These are phyloP conservation scores for Plantago ovata DNA, from an alignment of 257 asterid genomes.

Conservation along the genomic window DNA sequence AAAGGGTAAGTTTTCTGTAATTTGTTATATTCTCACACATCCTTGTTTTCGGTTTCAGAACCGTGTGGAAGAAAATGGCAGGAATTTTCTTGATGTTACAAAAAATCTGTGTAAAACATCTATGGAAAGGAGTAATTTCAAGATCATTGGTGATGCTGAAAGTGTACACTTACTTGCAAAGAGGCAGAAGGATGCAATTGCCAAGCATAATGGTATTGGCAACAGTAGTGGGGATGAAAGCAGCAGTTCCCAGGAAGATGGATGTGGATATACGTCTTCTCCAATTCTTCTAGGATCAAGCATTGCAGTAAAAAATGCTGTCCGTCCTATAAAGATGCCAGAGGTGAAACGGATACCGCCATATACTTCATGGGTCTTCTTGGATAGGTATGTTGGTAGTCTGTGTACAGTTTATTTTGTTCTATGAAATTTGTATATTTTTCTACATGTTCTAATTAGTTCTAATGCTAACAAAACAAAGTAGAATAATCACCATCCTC, in stretches of 20 bases:
- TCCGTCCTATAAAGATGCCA: conserved; percentile 77
- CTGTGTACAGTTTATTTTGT: too few relatives aligned
- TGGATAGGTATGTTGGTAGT: conserved; percentile 63
- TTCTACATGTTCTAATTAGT: too few relatives aligned
- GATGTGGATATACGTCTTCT: conserved; percentile 82
- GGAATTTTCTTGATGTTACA: conserved; percentile 51
- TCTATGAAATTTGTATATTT: too few relatives aligned
- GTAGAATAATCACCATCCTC: too few relatives aligned
- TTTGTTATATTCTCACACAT: conserved; percentile 17
- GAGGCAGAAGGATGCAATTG: conserved; percentile 86
- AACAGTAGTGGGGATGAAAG: conserved; percentile 61
- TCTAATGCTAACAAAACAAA: too few relatives aligned
- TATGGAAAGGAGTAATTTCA: conserved; percentile 51
- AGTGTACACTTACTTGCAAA: conserved; percentile 68
- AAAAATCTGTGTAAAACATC: conserved; percentile 46
- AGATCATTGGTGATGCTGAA: conserved; percentile 39
- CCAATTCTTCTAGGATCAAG: conserved; percentile 86
- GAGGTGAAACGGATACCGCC: conserved; percentile 64
- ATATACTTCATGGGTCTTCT: conserved; percentile 80
- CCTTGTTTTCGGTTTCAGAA: conserved; percentile 42
- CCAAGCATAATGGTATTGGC: conserved; percentile 72
- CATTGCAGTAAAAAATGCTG: conserved; percentile 84
- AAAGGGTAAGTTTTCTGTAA: conserved; percentile 15
- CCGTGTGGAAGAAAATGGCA: conserved; percentile 61
- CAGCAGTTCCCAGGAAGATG: conserved; percentile 76